Conservation (phyloP, 1,284 basidiomycete species). For the Puccinia polysora region DNA sequence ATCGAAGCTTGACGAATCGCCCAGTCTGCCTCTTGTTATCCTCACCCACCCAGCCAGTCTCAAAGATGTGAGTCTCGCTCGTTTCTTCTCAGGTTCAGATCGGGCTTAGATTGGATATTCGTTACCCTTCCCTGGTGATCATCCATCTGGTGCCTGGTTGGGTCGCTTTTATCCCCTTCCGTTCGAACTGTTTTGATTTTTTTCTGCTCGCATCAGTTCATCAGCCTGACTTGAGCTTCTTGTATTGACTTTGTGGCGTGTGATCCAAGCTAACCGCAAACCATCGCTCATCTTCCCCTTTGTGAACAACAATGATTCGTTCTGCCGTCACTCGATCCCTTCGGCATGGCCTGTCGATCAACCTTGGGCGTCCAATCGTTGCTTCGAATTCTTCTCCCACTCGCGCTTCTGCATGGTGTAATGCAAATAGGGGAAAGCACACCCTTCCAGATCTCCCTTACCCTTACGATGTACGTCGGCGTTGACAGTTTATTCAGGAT, state of each 20-base stretch:
- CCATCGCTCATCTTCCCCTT: conserved; percentile 19
- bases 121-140: too few species aligned
- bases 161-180: neutral
- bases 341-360: conserved; percentile 13
- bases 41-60: too few species aligned
- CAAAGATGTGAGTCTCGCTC: too few species aligned
- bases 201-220: neutral
- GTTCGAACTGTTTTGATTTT: neutral
- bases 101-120: too few species aligned
- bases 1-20: too few species aligned
- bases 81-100: too few species aligned
- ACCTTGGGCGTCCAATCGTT: conserved; percentile 5
- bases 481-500: neutral
- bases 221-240: conserved; percentile 3
- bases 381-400: neutral
- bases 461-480: conserved; percentile 62
- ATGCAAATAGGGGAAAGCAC: conserved; percentile 54
- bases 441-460: conserved; percentile 84
- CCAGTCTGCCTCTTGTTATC: too few species aligned
- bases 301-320: conserved; percentile 20
- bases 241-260: neutral
- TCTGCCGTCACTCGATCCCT: conserved; percentile 17
- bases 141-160: too few species aligned
- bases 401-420: conserved; percentile 10
- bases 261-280: conserved; percentile 22